These are phyloP conservation scores for Borovskyia barvae DNA, from an alignment of 208 protist genomes.

Conservation along the genomic window DNA sequence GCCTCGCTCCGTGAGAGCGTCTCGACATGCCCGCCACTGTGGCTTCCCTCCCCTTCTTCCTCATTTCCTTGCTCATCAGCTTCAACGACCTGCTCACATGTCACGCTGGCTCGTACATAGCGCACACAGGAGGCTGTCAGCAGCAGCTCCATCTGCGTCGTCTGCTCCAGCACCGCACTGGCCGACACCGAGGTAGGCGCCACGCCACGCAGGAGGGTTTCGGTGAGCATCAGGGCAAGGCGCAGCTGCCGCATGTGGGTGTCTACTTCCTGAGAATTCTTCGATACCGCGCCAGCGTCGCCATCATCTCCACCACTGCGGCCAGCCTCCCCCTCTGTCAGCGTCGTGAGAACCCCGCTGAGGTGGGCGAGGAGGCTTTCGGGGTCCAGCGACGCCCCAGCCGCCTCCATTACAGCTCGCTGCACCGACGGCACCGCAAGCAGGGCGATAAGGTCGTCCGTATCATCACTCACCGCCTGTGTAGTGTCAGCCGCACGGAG, in stretches of 20 bases:
- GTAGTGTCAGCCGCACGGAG: neutral
- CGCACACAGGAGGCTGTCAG: conserved; percentile 55
- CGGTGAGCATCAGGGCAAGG: conserved; percentile 62
- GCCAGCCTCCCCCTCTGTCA: neutral
- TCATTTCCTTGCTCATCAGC: too few species aligned
- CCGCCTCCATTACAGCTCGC: conserved; percentile 39
- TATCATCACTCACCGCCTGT: conserved; percentile 9
- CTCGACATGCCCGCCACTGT: too few species aligned
- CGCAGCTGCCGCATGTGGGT: conserved; percentile 26
- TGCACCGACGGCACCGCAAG: conserved; percentile 38
- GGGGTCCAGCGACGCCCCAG: conserved; percentile 52
- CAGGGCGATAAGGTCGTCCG: conserved; percentile 9
- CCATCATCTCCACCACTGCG: too few species aligned
- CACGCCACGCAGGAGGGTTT: conserved; percentile 63
- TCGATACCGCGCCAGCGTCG: neutral
- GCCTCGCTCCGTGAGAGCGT: too few species aligned
- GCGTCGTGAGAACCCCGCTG: conserved; percentile 6
- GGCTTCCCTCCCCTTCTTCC: too few species aligned
- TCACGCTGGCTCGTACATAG: too few species aligned
- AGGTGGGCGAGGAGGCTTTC: conserved; percentile 51
- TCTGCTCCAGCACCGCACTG: conserved; percentile 61
- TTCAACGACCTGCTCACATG: too few species aligned
- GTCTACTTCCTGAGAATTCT: neutral
- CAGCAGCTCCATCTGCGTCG: conserved; percentile 76
- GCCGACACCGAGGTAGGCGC: conserved; percentile 64